phyloP scores from a whole-genome alignment of 352 stramenopile species.

The Globisporangium middletonii region DNA sequence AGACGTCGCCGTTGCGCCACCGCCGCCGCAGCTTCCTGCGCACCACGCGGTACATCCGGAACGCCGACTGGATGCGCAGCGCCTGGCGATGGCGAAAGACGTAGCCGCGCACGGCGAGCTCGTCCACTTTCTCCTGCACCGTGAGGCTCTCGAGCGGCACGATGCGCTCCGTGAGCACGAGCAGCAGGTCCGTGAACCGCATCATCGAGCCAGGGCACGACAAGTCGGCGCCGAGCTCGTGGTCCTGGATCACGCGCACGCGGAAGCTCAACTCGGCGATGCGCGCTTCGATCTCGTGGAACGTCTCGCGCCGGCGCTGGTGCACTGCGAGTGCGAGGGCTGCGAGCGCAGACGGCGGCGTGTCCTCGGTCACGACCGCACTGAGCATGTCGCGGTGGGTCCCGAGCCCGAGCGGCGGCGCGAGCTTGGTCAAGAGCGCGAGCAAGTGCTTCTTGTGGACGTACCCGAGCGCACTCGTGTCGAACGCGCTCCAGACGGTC shows the following conservation, averaged over 20 bases:
- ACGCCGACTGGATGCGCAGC: constrained; percentile 57
- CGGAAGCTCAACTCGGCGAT: constrained; percentile 62
- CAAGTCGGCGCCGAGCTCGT: constrained; percentile 32
- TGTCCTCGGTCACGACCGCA: constrained; percentile 30
- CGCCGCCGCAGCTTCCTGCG: constrained; percentile 9
- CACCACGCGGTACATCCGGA: constrained; percentile 51
- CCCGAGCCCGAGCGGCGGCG: constrained; percentile 50
- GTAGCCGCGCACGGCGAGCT: constrained; percentile 66
- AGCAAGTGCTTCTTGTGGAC: constrained; percentile 67
- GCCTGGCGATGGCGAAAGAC: constrained; percentile 54
- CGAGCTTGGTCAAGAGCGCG: constrained; percentile 41
- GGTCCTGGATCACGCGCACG: constrained; percentile 52
- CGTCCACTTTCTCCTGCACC: constrained; percentile 79
- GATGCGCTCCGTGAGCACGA: constrained; percentile 63
- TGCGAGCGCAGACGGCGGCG: constrained; percentile 18
- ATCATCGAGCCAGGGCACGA: constrained; percentile 59
- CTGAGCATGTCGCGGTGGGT: constrained; percentile 29
- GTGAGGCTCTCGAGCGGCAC: constrained; percentile 65
- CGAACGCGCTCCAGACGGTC: constrained; percentile 67
- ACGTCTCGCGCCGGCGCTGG: constrained; percentile 40
- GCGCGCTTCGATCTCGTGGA: constrained; percentile 67
- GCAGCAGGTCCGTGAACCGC: constrained; percentile 63
- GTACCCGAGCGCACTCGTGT: constrained; percentile 65
- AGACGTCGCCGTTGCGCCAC: background rate
- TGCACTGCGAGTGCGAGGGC: constrained; percentile 28